Percentiles rank a stretch among this genome's conserved stretches.
These are phyloP conservation scores for Metschnikowia noctiluminum DNA, from an alignment of 805 yeast genomes.

Conservation along the genomic window DNA sequence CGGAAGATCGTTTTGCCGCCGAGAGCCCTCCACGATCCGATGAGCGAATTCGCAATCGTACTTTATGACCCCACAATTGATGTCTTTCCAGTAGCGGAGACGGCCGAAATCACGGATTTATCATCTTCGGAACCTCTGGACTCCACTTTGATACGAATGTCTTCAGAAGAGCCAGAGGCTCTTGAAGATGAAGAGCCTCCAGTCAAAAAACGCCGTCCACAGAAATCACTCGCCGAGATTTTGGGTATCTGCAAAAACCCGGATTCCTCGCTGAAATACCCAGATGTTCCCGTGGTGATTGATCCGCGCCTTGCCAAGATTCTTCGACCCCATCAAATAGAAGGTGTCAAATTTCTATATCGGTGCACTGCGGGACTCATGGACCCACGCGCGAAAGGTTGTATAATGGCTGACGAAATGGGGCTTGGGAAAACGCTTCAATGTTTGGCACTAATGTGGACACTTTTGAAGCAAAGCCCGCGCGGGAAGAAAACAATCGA, in stretches of 20 bases:
- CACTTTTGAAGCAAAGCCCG: conserved; percentile 83
- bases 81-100: conserved; percentile 32
- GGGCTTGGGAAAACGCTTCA: conserved; percentile 90
- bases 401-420: conserved; percentile 98
- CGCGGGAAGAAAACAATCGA: conserved; percentile 78
- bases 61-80: conserved; percentile 94
- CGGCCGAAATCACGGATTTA: neutral
- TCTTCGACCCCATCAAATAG: conserved; percentile 92
- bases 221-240: conserved; percentile 73
- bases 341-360: conserved; percentile 89
- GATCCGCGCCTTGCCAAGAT: conserved; percentile 85
- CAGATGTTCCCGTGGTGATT: conserved; percentile 92
- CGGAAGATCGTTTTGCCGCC: conserved; percentile 72
- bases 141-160: conserved; percentile 1
- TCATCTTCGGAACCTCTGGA: neutral
- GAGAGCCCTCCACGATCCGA: conserved; percentile 91
- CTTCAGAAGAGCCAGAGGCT: conserved; percentile 15
- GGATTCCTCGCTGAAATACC: conserved; percentile 50
- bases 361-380: conserved; percentile 86
- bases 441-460: conserved; percentile 91
- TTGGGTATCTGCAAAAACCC: conserved; percentile 63
- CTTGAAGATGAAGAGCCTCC: conserved; percentile 15
- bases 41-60: conserved; percentile 89
- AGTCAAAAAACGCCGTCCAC: conserved; percentile 40
- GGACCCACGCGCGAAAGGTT: conserved; percentile 83